Conservation (phyloP, 2,329 filamentous ascomycete genomes). For the Curvularia hawaiiensis region DNA sequence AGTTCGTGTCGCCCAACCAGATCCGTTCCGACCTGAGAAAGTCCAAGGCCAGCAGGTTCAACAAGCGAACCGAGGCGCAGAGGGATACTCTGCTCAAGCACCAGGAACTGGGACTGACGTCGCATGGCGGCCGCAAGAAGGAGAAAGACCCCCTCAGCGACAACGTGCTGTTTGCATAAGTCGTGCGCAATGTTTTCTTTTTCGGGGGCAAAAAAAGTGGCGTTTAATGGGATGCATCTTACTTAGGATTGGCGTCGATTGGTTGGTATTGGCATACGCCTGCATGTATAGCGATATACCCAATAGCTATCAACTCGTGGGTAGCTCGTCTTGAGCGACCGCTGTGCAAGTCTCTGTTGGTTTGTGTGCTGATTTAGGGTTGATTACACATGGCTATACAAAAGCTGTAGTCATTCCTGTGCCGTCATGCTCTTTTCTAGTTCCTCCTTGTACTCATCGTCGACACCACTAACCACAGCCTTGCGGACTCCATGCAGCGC, state of each 20-base stretch:
- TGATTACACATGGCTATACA: neutral
- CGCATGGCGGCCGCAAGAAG: constrained; percentile 66
- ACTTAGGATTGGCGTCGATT: constrained; percentile 15
- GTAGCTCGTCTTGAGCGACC: constrained; percentile 13
- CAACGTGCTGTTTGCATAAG: constrained; percentile 74
- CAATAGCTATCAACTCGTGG: constrained; percentile 26
- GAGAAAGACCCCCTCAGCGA: constrained; percentile 76
- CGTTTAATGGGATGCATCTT: constrained; percentile 21
- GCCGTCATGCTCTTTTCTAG: constrained; percentile 44
- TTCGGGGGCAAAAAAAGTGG: constrained; percentile 19
- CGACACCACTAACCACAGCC: constrained; percentile 48
- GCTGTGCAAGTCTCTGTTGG: neutral
- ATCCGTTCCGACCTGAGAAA: constrained; percentile 80
- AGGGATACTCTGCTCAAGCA: constrained; percentile 76
- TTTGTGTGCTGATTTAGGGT: neutral
- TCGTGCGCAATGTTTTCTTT: constrained; percentile 9
- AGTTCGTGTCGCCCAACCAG: constrained; percentile 96
- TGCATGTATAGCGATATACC: constrained; percentile 29
- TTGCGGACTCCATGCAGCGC: constrained; percentile 45
- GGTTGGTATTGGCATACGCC: constrained; percentile 7
- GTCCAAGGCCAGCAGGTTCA: constrained; percentile 78
- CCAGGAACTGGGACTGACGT: constrained; percentile 75
- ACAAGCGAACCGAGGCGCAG: constrained; percentile 73
- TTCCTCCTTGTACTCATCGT: constrained; percentile 42
- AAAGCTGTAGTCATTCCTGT: constrained; percentile 14